phyloP scores from a whole-genome alignment of 2,329 filamentous ascomycete genomes.

The Tolypocladium album region DNA sequence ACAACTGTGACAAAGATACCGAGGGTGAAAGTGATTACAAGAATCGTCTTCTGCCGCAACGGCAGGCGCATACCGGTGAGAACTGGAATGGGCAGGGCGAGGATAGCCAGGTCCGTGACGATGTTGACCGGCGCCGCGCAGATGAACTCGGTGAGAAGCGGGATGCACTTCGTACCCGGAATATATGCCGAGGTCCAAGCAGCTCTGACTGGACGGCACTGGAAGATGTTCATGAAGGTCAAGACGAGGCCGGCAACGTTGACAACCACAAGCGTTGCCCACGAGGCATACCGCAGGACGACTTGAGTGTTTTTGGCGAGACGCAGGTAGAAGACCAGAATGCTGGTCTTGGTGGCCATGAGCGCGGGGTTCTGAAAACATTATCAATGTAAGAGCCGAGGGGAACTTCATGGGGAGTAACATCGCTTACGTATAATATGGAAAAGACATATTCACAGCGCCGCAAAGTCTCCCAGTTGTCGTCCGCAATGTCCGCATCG shows the following conservation, averaged over 20 bases:
- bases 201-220: slow-evolving; percentile 66
- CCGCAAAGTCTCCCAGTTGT: slow-evolving; percentile 42
- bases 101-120: slow-evolving; percentile 77
- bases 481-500: slow-evolving; percentile 44
- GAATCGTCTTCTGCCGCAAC: slow-evolving; percentile 73
- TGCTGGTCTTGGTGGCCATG: slow-evolving; percentile 88
- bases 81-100: slow-evolving; percentile 81
- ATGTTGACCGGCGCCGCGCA: slow-evolving; percentile 84
- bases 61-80: slow-evolving; percentile 79
- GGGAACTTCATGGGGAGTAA: not conserved
- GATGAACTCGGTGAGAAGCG: slow-evolving; percentile 51
- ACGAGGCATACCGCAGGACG: slow-evolving; percentile 72
- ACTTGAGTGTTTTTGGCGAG: slow-evolving; percentile 68
- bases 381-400: not conserved
- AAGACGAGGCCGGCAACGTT: slow-evolving; percentile 69
- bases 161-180: slow-evolving; percentile 35
- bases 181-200: slow-evolving; percentile 43
- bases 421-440: slow-evolving; percentile 43
- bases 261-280: slow-evolving; percentile 65
- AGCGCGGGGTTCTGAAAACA: slow-evolving; percentile 67
- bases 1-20: slow-evolving; percentile 82
- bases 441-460: slow-evolving; percentile 54
- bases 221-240: slow-evolving; percentile 79
- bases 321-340: slow-evolving; percentile 80
- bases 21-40: slow-evolving; percentile 76